Evolutionary conservation across 2,329 filamentous ascomycete species (phyloP).

Genomic region (Drechmeria coniospora): DNA sequence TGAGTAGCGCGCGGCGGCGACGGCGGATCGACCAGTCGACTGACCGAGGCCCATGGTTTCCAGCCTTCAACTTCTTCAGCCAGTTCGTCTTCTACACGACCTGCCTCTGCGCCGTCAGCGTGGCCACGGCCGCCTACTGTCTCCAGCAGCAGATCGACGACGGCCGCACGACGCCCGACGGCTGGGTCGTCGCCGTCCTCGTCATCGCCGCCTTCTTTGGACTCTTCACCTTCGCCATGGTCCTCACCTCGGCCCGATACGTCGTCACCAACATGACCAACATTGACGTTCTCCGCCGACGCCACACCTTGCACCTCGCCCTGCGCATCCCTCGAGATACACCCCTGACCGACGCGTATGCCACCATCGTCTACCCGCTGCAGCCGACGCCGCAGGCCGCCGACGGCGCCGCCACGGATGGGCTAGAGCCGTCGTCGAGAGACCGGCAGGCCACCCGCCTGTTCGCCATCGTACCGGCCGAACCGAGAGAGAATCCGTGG

Average conservation of each 20-base stretch:
- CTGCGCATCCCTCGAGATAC: slow-evolving; percentile 46
- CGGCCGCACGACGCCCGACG: slow-evolving; percentile 28
- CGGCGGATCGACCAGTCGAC: neutral
- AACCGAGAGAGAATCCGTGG: slow-evolving; percentile 72
- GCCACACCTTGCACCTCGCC: slow-evolving; percentile 56
- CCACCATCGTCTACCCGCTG: slow-evolving; percentile 45
- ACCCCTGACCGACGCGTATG: slow-evolving; percentile 25
- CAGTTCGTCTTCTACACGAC: slow-evolving; percentile 69
- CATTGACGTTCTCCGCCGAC: slow-evolving; percentile 58
- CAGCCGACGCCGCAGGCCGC: slow-evolving; percentile 1
- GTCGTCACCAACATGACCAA: slow-evolving; percentile 64
- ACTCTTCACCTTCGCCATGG: slow-evolving; percentile 70
- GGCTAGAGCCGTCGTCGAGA: slow-evolving; percentile 10
- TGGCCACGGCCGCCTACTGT: slow-evolving; percentile 50
- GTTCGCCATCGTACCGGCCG: slow-evolving; percentile 66
- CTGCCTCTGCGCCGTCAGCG: slow-evolving; percentile 47
- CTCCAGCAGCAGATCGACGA: slow-evolving; percentile 36
- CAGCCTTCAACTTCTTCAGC: slow-evolving; percentile 78
- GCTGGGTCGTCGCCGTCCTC: slow-evolving; percentile 50
- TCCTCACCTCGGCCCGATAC: slow-evolving; percentile 53
- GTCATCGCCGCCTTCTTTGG: slow-evolving; percentile 57
- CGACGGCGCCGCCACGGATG: slow-evolving; percentile 6
- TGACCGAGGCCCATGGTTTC: neutral
- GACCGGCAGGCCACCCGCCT: slow-evolving; percentile 40
- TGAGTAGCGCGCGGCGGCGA: slow-evolving; percentile 18